Evolutionary conservation across 106 monocot species (phyloP), one percentile per base, ranked within the genome.

Genomic region (Hemerocallis citrina): DNA sequence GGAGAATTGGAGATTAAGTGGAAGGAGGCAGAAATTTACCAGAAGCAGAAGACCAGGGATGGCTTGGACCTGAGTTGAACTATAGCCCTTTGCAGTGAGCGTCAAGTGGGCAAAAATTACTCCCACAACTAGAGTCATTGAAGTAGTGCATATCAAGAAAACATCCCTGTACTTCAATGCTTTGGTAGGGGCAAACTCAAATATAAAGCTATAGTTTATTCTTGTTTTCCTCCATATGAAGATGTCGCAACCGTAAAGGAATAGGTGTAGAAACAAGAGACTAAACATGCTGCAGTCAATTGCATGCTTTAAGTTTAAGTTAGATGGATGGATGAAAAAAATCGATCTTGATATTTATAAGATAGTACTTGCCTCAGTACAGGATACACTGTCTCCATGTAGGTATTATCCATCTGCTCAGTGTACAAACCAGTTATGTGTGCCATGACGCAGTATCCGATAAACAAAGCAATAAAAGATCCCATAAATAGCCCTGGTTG

Each of bases 231-330:
- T 61, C 85, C 88, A 88, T 76, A 85, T 65, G 72, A 82, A 79
- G 54, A 88, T 93, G 72, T 88, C 85, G 55, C 88, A 93, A 7
- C 93, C 88, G 60, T 93, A 93, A 28, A 93, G 79, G 62, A 93
- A 79, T 20, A 93, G 14, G 57, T 93, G 93, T 12, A 93, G 72
- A 62, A 85, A 88, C 68, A 93, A 30, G 22, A 89, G 75, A 69
- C 81, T 74, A 62, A 85, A 89, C 79, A 89, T 85, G 56, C 93
- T 92, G 78, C 75, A 77, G 62, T 47, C 5, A n/a, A 7, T 31
- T 21, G 0, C 0, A 32, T 20, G 17, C 15, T 32, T 42, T 62
- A 20, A 46, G 38, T 28, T 5, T 36, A 31, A 22, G 11, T 20
- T 22, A 13, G 11, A 41, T 61, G 15, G 3, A 3, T 28, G 6